These are phyloP conservation scores for Fusarium sp. DNA, from an alignment of 2,329 filamentous ascomycete genomes.

Conservation along the genomic window DNA sequence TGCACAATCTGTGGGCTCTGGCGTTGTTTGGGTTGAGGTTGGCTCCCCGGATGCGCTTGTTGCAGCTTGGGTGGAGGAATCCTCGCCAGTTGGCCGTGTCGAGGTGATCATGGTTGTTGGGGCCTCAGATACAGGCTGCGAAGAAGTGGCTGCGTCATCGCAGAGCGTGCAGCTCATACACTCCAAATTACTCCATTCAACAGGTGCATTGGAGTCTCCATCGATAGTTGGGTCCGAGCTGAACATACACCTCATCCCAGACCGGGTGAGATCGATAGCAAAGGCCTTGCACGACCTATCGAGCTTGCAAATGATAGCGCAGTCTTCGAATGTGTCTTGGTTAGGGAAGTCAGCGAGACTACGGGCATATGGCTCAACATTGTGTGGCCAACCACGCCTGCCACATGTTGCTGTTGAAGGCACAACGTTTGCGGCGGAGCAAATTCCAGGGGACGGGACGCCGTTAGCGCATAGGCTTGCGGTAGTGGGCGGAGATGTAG, in stretches of 20 bases:
- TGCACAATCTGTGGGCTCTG: slow-evolving; percentile 14
- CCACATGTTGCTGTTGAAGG: slow-evolving; percentile 9
- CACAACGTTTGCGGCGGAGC: background rate
- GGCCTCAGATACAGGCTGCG: background rate
- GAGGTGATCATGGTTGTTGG: slow-evolving; percentile 20
- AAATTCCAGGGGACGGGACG: slow-evolving; percentile 15
- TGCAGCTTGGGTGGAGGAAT: background rate
- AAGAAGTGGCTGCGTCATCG: background rate
- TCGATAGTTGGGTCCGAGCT: slow-evolving; percentile 2
- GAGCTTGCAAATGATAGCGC: slow-evolving; percentile 25
- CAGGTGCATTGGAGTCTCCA: background rate
- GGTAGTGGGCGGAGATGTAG: background rate
- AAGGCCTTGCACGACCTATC: slow-evolving; percentile 19
- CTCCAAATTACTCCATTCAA: slow-evolving; percentile 16
- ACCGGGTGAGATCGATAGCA: slow-evolving; percentile 1
- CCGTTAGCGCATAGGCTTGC: slow-evolving; percentile 7
- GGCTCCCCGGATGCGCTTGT: background rate
- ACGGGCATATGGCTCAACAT: slow-evolving; percentile 1
- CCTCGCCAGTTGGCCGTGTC: background rate
- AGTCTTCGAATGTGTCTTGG: slow-evolving; percentile 23
- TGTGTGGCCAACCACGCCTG: slow-evolving; percentile 5
- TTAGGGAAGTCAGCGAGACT: background rate
- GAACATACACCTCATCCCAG: slow-evolving; percentile 7
- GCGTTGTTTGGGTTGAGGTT: background rate
- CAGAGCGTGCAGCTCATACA: slow-evolving; percentile 24